Evolutionary conservation across 108 stramenopile species (phyloP).

Genomic region (Pseudonitzschia delicatissima): DNA sequence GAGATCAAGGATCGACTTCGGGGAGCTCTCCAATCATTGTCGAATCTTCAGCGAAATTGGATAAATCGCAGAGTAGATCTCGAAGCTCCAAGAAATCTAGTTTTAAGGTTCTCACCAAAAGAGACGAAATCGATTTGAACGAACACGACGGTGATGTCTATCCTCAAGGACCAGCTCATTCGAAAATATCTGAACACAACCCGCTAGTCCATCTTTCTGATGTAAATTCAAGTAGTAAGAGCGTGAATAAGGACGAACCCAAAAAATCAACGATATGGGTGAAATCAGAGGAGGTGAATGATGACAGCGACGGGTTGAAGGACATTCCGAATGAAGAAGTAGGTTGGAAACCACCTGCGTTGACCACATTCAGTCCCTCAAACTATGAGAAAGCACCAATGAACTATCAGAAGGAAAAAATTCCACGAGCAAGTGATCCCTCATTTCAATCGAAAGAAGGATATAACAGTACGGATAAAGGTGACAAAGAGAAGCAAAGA

Average conservation of each 20-base stretch:
- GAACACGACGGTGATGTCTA: neutral
- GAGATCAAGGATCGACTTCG: no score
- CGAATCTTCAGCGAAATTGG: neutral
- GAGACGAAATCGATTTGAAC: no score
- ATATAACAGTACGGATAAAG: neutral
- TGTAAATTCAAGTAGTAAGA: no score
- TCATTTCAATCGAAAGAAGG: neutral
- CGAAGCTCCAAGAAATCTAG: neutral
- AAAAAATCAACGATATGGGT: neutral
- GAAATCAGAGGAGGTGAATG: neutral
- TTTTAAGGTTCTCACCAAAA: no score
- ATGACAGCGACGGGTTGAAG: neutral
- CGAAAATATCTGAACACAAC: neutral
- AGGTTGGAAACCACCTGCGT: slow-evolving; percentile 19
- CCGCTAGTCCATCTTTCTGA: no score
- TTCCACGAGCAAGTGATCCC: neutral
- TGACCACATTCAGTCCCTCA: slow-evolving; percentile 8
- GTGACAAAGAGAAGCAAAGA: no score
- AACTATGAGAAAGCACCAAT: neutral
- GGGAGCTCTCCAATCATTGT: no score
- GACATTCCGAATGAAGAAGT: neutral
- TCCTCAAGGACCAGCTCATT: neutral
- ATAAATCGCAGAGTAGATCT: neutral
- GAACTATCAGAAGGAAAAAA: neutral
- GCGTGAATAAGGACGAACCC: neutral